These are phyloP conservation scores for Halenospora varia DNA, from an alignment of 495 filamentous ascomycete genomes.

Conservation along the genomic window DNA sequence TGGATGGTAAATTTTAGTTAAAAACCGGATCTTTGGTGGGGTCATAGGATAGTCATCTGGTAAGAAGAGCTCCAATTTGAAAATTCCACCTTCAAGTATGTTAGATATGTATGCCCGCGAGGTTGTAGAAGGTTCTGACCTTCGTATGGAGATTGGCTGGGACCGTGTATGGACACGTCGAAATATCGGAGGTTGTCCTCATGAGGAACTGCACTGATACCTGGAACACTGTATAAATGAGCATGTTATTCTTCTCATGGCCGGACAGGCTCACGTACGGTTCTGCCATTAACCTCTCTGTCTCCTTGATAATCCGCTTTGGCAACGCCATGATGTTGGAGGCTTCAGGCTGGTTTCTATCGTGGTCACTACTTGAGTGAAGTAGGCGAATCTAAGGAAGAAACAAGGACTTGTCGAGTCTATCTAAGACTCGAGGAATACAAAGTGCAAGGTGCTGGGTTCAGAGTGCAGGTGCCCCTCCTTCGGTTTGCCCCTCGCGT, in stretches of 20 bases:
- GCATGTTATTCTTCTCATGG: neutral
- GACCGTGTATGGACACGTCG: conserved; percentile 95
- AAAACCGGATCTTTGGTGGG: conserved; percentile 94
- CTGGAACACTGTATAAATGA: conserved; percentile 65
- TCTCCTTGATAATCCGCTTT: conserved; percentile 98
- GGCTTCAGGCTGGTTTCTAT: neutral
- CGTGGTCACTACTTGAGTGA: neutral
- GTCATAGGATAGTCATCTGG: conserved; percentile 99
- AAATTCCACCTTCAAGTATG: conserved; percentile 68
- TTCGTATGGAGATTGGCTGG: conserved; percentile 89
- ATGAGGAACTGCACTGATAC: conserved; percentile 96
- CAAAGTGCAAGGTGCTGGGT: too few relatives aligned
- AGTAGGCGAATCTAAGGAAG: too few relatives aligned
- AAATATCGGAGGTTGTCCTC: conserved; percentile 98
- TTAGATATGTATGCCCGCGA: conserved; percentile 4
- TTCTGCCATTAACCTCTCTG: conserved; percentile 92
- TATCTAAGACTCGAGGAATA: too few relatives aligned
- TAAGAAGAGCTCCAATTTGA: conserved; percentile 97
- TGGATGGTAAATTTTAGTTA: conserved; percentile 98
- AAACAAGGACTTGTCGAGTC: too few relatives aligned
- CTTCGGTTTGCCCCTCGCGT: neutral
- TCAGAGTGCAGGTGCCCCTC: too few relatives aligned
- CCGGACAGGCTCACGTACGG: conserved; percentile 58
- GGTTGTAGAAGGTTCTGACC: conserved; percentile 40
- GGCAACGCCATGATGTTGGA: conserved; percentile 55